Base-by-base conservation (phyloP, 345 rosid genomes). In the Pistacia integerrima region DNA sequence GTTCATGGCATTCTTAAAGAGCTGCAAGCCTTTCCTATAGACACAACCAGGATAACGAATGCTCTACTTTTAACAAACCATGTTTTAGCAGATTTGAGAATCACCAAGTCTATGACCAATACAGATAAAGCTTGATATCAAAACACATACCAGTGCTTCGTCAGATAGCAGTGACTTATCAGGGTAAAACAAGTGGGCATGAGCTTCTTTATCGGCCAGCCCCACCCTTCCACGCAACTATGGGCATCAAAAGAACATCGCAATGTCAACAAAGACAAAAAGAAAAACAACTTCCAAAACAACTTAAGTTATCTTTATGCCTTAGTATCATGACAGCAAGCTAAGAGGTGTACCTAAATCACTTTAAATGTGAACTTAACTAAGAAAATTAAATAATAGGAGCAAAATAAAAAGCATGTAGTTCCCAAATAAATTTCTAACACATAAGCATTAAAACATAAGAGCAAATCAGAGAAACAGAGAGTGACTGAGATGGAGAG, bases 161-260 rank as follows among this genome's bases (percentile, higher is more conserved):
- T 90, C 93, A 67, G 98, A 76, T 66, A 95, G 88, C 79, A 85
- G 80, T 35, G 94, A 88, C 75, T 85, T 92, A 82, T 95, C 99
- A 63, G 93, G 93, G 88, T 93, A 95, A 88, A 93, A 95, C 76
- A 95, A 88, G 87, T 92, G 82, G 41, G 99, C 99, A 82, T 90
- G 89, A 80, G 99, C 99, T 86, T 95, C 98, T 80, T 89, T 93
- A 85, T 90, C 99, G 11, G 97, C 97, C 58, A 98, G 94, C 33
- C 99, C 98, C 81, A 95, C 99, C 85, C 99, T 90, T 88, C 99
- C 98, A 69, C 98, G 98, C 88, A 93, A 82, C 99, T 95, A 80
- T 81, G n/a, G 70, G 52, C 73, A 82, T 68, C 16, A 71, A 77
- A 72, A 77, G 46, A 77, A n/a, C 1, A 74, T n/a, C 52, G 18